Evolutionary conservation across 176 grass and related monocot species (phyloP), one percentile per base, ranked within the genome.

Genomic region (Triticum turgidum): DNA sequence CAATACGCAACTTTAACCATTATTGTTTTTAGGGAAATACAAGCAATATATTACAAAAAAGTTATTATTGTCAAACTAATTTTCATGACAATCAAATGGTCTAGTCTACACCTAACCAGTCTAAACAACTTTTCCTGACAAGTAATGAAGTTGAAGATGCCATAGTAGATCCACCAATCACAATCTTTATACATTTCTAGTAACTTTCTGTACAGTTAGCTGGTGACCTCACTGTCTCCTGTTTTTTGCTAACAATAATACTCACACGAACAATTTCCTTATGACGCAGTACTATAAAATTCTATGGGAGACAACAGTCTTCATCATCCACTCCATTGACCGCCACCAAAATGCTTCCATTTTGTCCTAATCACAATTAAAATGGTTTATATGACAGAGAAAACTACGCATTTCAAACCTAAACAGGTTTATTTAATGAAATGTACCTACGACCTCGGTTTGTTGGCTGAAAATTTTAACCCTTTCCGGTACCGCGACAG

Each of bases 381-480:
- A 54, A 22, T 35, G 6, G 13, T 14, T 30, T 42, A 18, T 65
- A 67, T 29, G 41, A 33, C 49, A 67, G 63, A 51, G 29, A 21
- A 69, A 42, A 54, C 1, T 69, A 69, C 21, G 52, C 49, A 51
- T 35, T 81, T 82, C 7, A 0, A 69, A 68, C 12, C 27, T 41
- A 74, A 84, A 10, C 1, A 49, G 3, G 7, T 86, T 59, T 71
- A 87, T 82, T 79, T 17, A 39, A 68, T 69, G 61, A 10, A 38
- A 58, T 32, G 54, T 18, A 34, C 7, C 17, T 63, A 63, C 1
- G 15, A 0, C 15, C 5, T 15, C 4, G 11, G n/a, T 20, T 49
- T 44, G 56, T 29, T 37, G 2, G 13, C 66, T 7, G 18, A 39
- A 39, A 62, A 59, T 9, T 18, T 5, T 18, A 77, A 32, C 20